Evolutionary conservation across 495 filamentous ascomycete genomes (phyloP).

Genomic region (Aspergillus conjunctus): DNA sequence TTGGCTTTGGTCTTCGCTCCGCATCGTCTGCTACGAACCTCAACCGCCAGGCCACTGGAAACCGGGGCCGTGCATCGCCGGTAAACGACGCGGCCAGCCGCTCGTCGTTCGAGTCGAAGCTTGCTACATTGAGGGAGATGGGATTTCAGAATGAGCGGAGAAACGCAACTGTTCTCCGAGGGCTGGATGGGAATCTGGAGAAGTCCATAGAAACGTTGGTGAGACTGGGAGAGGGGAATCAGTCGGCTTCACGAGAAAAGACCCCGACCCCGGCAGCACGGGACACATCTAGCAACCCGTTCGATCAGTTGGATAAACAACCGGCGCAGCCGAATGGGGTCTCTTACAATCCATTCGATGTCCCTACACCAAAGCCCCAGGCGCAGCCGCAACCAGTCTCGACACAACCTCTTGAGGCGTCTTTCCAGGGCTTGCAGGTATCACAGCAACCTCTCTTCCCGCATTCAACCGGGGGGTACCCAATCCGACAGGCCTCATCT

Average conservation of each 20-base stretch:
- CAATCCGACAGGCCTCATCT: slow-evolving; percentile 53
- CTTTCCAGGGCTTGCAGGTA: slow-evolving; percentile 74
- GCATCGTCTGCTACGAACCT: slow-evolving; percentile 69
- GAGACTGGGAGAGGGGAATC: slow-evolving; percentile 69
- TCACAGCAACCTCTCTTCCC: slow-evolving; percentile 71
- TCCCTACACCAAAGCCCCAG: slow-evolving; percentile 27
- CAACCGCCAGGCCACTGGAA: slow-evolving; percentile 34
- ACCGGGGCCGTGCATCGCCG: slow-evolving; percentile 33
- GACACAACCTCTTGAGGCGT: slow-evolving; percentile 63
- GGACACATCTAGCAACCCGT: slow-evolving; percentile 50
- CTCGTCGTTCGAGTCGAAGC: slow-evolving; percentile 62
- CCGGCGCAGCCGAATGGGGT: slow-evolving; percentile 31
- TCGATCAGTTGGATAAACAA: slow-evolving; percentile 48
- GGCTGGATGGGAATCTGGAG: slow-evolving; percentile 79
- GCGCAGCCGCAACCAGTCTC: slow-evolving; percentile 46
- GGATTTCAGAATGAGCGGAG: slow-evolving; percentile 84
- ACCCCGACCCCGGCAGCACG: slow-evolving; percentile 36
- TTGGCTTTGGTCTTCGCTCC: slow-evolving; percentile 70
- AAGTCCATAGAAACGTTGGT: slow-evolving; percentile 81
- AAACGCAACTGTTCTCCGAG: slow-evolving; percentile 77
- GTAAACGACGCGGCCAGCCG: slow-evolving; percentile 24
- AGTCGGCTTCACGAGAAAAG: slow-evolving; percentile 42
- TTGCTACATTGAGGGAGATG: slow-evolving; percentile 83
- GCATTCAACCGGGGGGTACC: slow-evolving; percentile 78
- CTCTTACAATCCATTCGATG: slow-evolving; percentile 71